Evolutionary conservation across 495 filamentous ascomycete genomes (phyloP), one percentile per base, ranked within the genome.

Genomic region (Hypoxylon cercidicola): DNA sequence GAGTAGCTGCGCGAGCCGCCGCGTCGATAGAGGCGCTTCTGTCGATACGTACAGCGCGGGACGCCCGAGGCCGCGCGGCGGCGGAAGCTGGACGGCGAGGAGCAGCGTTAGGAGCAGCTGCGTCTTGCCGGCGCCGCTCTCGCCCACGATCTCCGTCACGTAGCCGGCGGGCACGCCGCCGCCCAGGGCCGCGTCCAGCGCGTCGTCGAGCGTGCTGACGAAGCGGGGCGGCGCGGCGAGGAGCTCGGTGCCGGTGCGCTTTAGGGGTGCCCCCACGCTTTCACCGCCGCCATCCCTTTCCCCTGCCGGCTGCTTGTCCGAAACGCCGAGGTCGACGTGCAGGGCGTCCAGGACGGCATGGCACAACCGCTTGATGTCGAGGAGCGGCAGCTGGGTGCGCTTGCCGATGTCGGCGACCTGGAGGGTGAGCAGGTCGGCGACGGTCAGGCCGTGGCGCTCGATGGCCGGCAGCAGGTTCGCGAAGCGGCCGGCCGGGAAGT

Each of bases 121-220:
- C 13, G 96, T 97, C 81, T 99, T 99, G 70, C 95, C 95, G 66
- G 90, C 89, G 69, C 93, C 95, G 76, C 92, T 97, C 79, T 97
- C 95, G 35, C 96, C 96, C 2, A 91, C 93, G 54, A 99, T 82
- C 70, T 99, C 95, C 16, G 92, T 94, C 64, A 99, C 79, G 73
- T 91, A 90, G 40, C 91, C 89, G 2, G 87, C 82, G 1, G 89
- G 90, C 40, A 99, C 85, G n/a, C 96, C 96, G 51, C 96, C 96
- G 64, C 84, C 87, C 25, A 99, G 81, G 3, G 89, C 84, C 10
- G 72, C 76, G 82, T 99, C 93, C 12, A 99, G 79, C 10, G 74
- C 71, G 30, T 85, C 79, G 76, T 97, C 91, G 18, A 94, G 80
- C 5, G 92, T 94, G 78, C 90, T 96, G 76, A 97, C 91, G 44